Evolutionary conservation across 805 yeast species (phyloP), one percentile per base, ranked within the genome.

Genomic region (Cyberlindnera euphorbiae): DNA sequence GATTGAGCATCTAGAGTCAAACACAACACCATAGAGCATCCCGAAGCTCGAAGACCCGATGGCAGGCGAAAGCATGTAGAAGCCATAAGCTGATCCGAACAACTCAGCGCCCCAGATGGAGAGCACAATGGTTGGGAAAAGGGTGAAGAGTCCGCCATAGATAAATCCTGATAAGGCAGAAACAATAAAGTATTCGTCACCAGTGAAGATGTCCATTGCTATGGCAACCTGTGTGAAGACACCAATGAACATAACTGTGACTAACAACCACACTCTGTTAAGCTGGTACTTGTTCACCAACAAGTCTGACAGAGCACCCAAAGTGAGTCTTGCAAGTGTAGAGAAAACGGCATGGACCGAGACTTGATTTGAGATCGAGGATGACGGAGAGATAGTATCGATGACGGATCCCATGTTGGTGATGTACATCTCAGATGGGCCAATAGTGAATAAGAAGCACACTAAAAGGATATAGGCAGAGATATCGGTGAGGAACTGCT

Each of bases 51-150:
- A 65, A 2, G 90, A 68, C 2, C 96, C 95, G 3, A 85, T 45
- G 0, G 96, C 96, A 3, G 96, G 95, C 0, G 94, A 93, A 24
- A 84, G 69, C 73, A 87, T 81, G 56, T 87, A 84, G 17, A 82
- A 66, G 3, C 97, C 97, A 86, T 96, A 90, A 2, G 90, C 83
- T 3, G 95, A 83, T 0, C 97, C 97, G 59, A 90, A 77, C 23
- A 84, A 72, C 28, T 83, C 88, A 16, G 83, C 71, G 0, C 97
- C 97, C 88, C 96, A 93, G 3, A 84, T 75, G 4, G 80, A 67
- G 2, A 95, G 81, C 12, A 88, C 76, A 11, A 88, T 69, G 0
- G 95, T 82, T 4, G 98, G 97, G 49, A 78, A 84, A 6, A 86
- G 61, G 0, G 97, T 88, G 63, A 86, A 90, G 4, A 85, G 55